Conservation (phyloP, 805 yeast genomes). For the Ogataea minuta region DNA sequence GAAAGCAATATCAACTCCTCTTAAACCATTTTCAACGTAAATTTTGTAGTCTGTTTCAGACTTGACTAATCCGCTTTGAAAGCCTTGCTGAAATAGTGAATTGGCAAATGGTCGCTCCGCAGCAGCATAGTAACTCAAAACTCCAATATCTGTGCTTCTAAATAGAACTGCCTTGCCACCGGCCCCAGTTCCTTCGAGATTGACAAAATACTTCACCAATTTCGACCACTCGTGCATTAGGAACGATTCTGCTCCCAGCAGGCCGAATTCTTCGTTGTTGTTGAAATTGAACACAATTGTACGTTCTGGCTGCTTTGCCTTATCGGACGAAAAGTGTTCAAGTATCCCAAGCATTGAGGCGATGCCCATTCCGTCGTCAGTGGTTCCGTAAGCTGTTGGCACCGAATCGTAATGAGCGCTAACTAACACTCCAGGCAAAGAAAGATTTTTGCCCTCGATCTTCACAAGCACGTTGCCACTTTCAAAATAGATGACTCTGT, state of each 20-base stretch:
- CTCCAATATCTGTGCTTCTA: slow-evolving; percentile 77
- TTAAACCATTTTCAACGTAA: slow-evolving; percentile 61
- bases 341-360: slow-evolving; percentile 76
- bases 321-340: slow-evolving; percentile 39
- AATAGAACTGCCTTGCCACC: slow-evolving; percentile 83
- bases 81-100: slow-evolving; percentile 82
- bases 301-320: slow-evolving; percentile 55
- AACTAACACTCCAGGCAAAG: slow-evolving; percentile 64
- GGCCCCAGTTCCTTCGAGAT: slow-evolving; percentile 90
- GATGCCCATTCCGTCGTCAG: slow-evolving; percentile 90
- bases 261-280: slow-evolving; percentile 86
- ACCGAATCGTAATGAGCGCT: slow-evolving; percentile 91
- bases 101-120: slow-evolving; percentile 73
- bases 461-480: slow-evolving; percentile 78
- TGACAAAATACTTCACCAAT: slow-evolving; percentile 62
- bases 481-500: slow-evolving; percentile 70
- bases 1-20: slow-evolving; percentile 90
- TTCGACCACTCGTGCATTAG: slow-evolving; percentile 70
- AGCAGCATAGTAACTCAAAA: slow-evolving; percentile 53
- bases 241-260: slow-evolving; percentile 77
- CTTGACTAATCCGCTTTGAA: slow-evolving; percentile 63
- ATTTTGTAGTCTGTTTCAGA: slow-evolving; percentile 87
- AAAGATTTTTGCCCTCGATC: slow-evolving; percentile 58
- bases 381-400: slow-evolving; percentile 81
- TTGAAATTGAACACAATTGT: slow-evolving; percentile 82